phyloP scores from a whole-genome alignment of 2,329 filamentous ascomycete genomes.

The Metarhizium robertsii region DNA sequence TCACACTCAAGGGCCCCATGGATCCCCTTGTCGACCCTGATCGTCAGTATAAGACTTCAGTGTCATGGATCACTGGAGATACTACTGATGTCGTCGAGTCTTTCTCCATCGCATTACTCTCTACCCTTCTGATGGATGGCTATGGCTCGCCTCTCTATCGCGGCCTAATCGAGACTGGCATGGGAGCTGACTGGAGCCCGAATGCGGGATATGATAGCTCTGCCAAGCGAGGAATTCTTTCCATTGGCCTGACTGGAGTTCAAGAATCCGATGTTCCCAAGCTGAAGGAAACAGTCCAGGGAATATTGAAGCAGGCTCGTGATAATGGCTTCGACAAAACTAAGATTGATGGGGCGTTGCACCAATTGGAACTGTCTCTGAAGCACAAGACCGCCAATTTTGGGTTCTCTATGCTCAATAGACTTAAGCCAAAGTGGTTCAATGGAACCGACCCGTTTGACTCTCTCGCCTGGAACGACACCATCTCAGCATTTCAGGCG shows the following conservation, averaged over 20 bases:
- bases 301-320: conserved; percentile 60
- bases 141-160: conserved; percentile 92
- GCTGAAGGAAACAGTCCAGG: conserved; percentile 64
- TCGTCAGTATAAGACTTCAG: conserved; percentile 86
- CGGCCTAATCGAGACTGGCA: conserved; percentile 76
- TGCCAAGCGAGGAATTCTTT: conserved; percentile 72
- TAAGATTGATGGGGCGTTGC: conserved; percentile 89
- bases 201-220: conserved; percentile 87
- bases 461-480: conserved; percentile 83
- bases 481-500: conserved; percentile 71
- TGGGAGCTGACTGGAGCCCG: conserved; percentile 89
- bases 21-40: conserved; percentile 80
- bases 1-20: conserved; percentile 69
- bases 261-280: conserved; percentile 68
- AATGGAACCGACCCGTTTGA: conserved; percentile 90
- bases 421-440: conserved; percentile 89
- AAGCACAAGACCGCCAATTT: conserved; percentile 98
- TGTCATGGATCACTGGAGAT: conserved; percentile 86
- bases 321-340: conserved; percentile 75
- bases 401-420: conserved; percentile 81
- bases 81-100: conserved; percentile 76
- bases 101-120: conserved; percentile 75
- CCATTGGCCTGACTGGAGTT: conserved; percentile 84
- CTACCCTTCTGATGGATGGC: conserved; percentile 79
- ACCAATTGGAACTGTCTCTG: conserved; percentile 84